phyloP scores from a whole-genome alignment of 768 basidiomycete species.

The Podaxis mareebaensis region DNA sequence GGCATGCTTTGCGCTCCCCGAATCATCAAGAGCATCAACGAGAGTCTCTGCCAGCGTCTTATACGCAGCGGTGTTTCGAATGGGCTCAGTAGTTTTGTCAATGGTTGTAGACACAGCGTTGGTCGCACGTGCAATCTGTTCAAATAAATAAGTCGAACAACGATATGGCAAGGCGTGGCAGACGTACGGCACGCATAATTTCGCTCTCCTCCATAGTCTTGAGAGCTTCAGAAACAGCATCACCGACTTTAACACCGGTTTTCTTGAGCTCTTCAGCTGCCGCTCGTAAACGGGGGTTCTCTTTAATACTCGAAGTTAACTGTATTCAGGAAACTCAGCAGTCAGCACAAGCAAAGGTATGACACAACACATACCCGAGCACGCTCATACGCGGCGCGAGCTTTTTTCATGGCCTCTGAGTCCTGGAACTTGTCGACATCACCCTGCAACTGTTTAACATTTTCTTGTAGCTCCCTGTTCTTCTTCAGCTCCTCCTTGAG shows the following conservation, averaged over 20 bases:
- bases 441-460: slow-evolving; percentile 95
- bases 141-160: slow-evolving; percentile 1
- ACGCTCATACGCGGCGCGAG: slow-evolving; percentile 89
- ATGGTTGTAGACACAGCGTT: slow-evolving; percentile 85
- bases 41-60: slow-evolving; percentile 88
- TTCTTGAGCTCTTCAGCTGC: slow-evolving; percentile 93
- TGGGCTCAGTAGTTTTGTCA: slow-evolving; percentile 90
- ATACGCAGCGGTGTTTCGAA: slow-evolving; percentile 94
- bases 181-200: slow-evolving; percentile 77
- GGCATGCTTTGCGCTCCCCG: slow-evolving; percentile 89
- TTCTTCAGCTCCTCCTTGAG: slow-evolving; percentile 90
- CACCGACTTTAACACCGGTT: slow-evolving; percentile 87
- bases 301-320: slow-evolving; percentile 93
- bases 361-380: slow-evolving; percentile 68
- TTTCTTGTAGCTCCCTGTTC: slow-evolving; percentile 93
- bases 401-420: slow-evolving; percentile 92
- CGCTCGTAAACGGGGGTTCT: slow-evolving; percentile 88
- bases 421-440: slow-evolving; percentile 98
- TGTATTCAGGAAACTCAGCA: slow-evolving; percentile 30
- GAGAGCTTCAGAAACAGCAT: slow-evolving; percentile 91
- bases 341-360: not conserved
- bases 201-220: slow-evolving; percentile 95
- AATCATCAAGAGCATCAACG: slow-evolving; percentile 92
- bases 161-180: not conserved
- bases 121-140: slow-evolving; percentile 84